Conservation (phyloP, 2,329 filamentous ascomycete genomes). For the Pseudogymnoascus sp. region DNA sequence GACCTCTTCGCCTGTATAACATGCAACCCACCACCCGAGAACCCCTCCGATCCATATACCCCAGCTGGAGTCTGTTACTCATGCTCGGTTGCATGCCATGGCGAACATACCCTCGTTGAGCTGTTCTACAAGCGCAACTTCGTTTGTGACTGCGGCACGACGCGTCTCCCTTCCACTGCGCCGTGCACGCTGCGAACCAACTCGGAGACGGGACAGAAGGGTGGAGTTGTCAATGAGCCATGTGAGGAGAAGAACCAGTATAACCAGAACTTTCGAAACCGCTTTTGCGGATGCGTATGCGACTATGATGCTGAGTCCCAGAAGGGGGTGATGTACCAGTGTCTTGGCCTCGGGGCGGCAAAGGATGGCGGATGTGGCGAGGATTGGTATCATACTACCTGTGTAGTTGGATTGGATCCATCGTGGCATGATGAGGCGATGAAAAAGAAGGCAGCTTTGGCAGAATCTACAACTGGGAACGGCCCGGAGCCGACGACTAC, state of each 20-base stretch:
- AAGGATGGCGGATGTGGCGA: conserved; percentile 88
- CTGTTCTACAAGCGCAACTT: conserved; percentile 95
- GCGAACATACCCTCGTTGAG: conserved; percentile 89
- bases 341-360: conserved; percentile 71
- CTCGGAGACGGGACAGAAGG: conserved; percentile 64
- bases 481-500: conserved; percentile 13
- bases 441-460: conserved; percentile 29
- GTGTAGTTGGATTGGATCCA: conserved; percentile 72
- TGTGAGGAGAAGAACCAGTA: conserved; percentile 73
- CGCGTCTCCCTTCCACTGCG: conserved; percentile 60
- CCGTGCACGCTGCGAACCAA: conserved; percentile 73
- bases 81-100: conserved; percentile 93
- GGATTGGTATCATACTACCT: conserved; percentile 97
- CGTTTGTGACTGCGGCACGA: conserved; percentile 91
- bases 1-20: conserved; percentile 88
- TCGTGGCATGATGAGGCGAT: conserved; percentile 55
- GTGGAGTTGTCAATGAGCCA: conserved; percentile 67
- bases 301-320: conserved; percentile 84
- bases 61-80: conserved; percentile 90
- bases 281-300: conserved; percentile 82
- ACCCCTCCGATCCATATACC: conserved; percentile 54
- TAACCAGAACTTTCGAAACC: conserved; percentile 91
- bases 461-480: conserved; percentile 29
- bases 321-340: conserved; percentile 98
- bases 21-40: conserved; percentile 73